Conservation (phyloP, 345 rosid genomes). For the Microcos paniculata region DNA sequence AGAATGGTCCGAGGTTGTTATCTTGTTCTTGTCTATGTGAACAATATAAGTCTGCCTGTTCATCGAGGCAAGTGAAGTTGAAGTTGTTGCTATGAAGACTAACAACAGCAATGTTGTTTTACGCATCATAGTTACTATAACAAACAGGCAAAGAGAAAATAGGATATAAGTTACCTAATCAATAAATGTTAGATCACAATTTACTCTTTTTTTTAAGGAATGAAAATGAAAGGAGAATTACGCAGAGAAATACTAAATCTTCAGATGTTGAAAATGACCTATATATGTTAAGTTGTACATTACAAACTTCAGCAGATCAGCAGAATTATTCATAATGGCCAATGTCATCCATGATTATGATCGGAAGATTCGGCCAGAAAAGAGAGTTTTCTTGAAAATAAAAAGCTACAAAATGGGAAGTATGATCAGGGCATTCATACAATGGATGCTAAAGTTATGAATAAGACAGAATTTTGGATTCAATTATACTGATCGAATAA, state of each 20-base stretch:
- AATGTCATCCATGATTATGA: background rate
- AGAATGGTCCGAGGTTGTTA: slow-evolving; percentile 15
- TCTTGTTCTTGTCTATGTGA: slow-evolving; percentile 50
- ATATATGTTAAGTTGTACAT: no score
- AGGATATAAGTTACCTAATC: background rate
- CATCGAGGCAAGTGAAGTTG: slow-evolving; percentile 32
- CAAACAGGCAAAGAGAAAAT: slow-evolving; percentile 3
- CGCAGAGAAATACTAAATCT: background rate
- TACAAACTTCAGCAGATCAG: no score
- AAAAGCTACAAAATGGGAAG: background rate
- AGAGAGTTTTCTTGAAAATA: no score
- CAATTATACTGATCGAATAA: background rate
- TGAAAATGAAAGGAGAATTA: background rate
- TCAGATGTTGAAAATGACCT: background rate
- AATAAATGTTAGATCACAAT: background rate
- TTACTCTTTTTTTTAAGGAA: background rate
- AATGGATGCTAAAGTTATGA: background rate
- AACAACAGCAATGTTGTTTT: slow-evolving; percentile 21
- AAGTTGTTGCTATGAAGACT: slow-evolving; percentile 23
- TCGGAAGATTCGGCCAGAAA: no score
- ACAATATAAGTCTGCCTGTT: slow-evolving; percentile 53
- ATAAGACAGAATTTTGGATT: background rate
- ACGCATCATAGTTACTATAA: slow-evolving; percentile 22
- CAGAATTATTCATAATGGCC: no score
- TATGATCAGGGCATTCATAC: background rate